Percentiles rank a stretch among this genome's conserved stretches.
phyloP scores from a whole-genome alignment of 2,329 filamentous ascomycete genomes.

The Microdochium nivale region DNA sequence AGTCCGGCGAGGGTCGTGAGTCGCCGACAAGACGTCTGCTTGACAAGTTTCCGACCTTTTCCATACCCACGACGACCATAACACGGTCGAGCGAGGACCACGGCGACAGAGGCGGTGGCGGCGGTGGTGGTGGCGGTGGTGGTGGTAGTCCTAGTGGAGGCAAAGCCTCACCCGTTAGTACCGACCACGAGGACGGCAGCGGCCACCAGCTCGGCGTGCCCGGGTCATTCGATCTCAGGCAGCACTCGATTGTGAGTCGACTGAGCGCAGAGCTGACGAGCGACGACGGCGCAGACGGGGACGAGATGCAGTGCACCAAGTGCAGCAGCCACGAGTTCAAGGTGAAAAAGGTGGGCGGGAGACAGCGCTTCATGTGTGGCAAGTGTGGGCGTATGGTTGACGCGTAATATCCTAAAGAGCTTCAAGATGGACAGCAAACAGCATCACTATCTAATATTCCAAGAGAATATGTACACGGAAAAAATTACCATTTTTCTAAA shows the following conservation, averaged over 20 bases:
- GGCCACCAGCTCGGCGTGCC: constrained; percentile 1
- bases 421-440: no score
- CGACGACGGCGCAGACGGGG: constrained; percentile 24
- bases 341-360: constrained; percentile 43
- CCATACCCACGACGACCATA: not conserved
- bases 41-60: not conserved
- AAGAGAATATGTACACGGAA: not conserved
- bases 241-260: constrained; percentile 39
- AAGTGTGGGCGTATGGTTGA: constrained; percentile 32
- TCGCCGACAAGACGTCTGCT: not conserved
- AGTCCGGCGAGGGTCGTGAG: not conserved
- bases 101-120: not conserved
- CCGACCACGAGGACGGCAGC: constrained; percentile 1
- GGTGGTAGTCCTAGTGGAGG: not conserved
- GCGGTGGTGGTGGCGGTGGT: not conserved
- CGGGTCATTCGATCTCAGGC: constrained; percentile 14
- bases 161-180: not conserved
- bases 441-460: no score
- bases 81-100: not conserved
- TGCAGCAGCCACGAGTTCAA: constrained; percentile 57
- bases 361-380: constrained; percentile 52
- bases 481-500: not conserved
- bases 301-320: constrained; percentile 43
- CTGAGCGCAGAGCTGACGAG: constrained; percentile 48
- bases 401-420: not conserved